Percentiles rank a stretch among this genome's conserved stretches.
Conservation (phyloP, 306 rosid species). For the Boehmeria nivea region DNA sequence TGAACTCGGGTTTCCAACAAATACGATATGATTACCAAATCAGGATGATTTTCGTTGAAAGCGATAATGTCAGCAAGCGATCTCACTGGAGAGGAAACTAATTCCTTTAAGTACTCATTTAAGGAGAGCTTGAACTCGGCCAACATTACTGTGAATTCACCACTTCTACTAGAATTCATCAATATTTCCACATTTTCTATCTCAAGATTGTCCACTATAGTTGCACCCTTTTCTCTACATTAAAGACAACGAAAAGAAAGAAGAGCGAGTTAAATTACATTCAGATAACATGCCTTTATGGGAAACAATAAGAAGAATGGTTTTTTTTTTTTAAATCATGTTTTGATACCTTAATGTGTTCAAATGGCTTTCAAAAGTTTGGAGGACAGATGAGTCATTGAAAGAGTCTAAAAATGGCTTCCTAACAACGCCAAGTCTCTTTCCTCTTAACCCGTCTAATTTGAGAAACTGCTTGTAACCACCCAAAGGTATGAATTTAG, state of each 20-base stretch:
- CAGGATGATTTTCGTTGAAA: constrained; percentile 44
- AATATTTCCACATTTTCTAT: constrained; percentile 33
- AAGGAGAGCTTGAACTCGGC: constrained; percentile 48
- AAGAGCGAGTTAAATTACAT: neutral
- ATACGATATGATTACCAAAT: constrained; percentile 25
- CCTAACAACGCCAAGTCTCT: constrained; percentile 60
- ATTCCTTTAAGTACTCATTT: constrained; percentile 38
- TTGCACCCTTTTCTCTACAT: constrained; percentile 57
- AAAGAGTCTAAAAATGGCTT: constrained; percentile 33
- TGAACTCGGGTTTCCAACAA: neutral
- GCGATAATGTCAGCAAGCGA: constrained; percentile 49
- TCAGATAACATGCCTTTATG: neutral
- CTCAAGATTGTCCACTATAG: constrained; percentile 55
- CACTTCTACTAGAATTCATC: constrained; percentile 26
- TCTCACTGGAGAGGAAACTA: constrained; percentile 42
- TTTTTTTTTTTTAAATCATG: neutral
- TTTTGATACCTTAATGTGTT: constrained; percentile 33
- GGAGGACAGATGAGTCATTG: constrained; percentile 25
- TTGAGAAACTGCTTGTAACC: constrained; percentile 55
- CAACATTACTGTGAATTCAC: constrained; percentile 23
- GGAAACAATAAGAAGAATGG: constrained; percentile 2
- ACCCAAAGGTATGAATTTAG: constrained; percentile 45
- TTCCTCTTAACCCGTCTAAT: constrained; percentile 57
- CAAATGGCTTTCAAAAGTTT: constrained; percentile 41
- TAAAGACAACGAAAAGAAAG: neutral